phyloP scores from a whole-genome alignment of 2,329 filamentous ascomycete genomes.

The Fusarium chaquense region DNA sequence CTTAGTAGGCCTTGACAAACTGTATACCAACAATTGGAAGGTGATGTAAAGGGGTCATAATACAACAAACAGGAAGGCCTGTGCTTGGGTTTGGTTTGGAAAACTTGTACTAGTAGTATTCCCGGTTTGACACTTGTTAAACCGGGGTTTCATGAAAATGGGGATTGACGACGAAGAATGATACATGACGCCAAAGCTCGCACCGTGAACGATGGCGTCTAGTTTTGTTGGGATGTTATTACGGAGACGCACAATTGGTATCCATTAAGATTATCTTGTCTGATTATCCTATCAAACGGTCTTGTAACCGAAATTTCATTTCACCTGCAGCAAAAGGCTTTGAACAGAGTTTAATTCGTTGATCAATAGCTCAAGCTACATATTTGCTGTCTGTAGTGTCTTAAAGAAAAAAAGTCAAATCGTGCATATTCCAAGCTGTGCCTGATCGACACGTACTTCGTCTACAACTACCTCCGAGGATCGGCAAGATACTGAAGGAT shows the following conservation, averaged over 20 bases:
- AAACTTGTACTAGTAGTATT: conserved; percentile 35
- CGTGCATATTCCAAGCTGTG: conserved; percentile 21
- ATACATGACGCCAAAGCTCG: neutral
- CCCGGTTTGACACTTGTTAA: conserved; percentile 16
- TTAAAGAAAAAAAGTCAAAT: conserved; percentile 20
- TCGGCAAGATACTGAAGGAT: neutral
- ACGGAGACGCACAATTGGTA: neutral
- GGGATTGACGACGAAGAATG: conserved; percentile 20
- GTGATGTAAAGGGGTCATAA: neutral
- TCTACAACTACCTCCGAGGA: conserved; percentile 19
- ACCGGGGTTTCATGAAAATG: conserved; percentile 13
- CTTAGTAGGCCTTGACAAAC: conserved; percentile 25
- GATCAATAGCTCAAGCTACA: conserved; percentile 1
- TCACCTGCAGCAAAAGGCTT: conserved; percentile 2
- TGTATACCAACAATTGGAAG: neutral
- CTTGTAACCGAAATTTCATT: neutral
- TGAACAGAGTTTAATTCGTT: neutral
- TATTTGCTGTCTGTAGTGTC: neutral
- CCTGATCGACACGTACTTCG: conserved; percentile 29
- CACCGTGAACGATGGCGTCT: conserved; percentile 25
- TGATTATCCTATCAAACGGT: conserved; percentile 4
- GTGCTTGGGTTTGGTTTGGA: neutral
- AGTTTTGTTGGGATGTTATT: conserved; percentile 23
- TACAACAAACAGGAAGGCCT: neutral
- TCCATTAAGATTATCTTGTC: conserved; percentile 1